These are phyloP conservation scores for Micractinium sp. DNA, from an alignment of 139 green algal genomes.

Conservation along the genomic window DNA sequence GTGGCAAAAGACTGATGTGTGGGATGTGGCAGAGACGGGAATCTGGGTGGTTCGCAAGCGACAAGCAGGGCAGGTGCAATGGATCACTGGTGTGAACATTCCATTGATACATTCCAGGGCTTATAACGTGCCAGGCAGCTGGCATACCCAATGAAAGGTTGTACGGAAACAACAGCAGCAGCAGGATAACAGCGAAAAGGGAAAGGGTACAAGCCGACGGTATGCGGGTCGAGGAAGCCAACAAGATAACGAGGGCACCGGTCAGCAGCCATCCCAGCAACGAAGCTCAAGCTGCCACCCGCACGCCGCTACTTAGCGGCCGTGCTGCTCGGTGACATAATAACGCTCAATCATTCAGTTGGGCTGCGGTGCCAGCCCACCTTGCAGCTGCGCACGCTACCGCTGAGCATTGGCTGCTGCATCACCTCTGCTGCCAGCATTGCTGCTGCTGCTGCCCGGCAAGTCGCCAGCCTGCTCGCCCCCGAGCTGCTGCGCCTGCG, in stretches of 20 bases:
- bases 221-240: not conserved
- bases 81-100: not conserved
- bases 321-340: too few relatives aligned
- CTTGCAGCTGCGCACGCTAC: too few relatives aligned
- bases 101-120: not conserved
- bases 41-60: too few relatives aligned
- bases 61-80: not conserved
- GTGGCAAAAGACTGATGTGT: too few relatives aligned
- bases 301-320: too few relatives aligned
- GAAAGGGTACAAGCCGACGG: not conserved
- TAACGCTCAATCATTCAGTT: too few relatives aligned
- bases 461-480: not conserved
- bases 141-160: too few relatives aligned
- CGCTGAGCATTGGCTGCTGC: not conserved
- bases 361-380: too few relatives aligned
- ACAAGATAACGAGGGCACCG: not conserved
- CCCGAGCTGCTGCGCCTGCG: not conserved
- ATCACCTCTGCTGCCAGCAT: not conserved
- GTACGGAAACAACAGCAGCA: not conserved
- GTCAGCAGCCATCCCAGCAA: too few relatives aligned
- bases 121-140: not conserved
- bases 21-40: too few relatives aligned
- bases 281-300: too few relatives aligned
- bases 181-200: not conserved
- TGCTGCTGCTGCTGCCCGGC: not conserved